These are phyloP conservation scores for Diaporthe sp. DNA, from an alignment of 2,329 filamentous ascomycete genomes.

Conservation along the genomic window DNA sequence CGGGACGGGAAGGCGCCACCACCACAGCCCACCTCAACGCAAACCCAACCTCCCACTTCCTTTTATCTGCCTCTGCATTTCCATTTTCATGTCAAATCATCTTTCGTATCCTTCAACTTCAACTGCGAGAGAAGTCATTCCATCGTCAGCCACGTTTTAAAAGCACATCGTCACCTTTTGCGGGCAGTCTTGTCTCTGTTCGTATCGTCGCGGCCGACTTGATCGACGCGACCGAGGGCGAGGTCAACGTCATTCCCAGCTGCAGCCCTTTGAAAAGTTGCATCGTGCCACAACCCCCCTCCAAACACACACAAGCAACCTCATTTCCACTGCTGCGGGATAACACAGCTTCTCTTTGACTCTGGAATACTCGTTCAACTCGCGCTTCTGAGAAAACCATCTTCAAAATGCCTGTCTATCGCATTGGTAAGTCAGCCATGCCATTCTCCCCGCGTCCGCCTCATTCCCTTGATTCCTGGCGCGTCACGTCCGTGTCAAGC, in stretches of 20 bases:
- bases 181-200: neutral
- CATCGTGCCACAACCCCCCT: slow-evolving; percentile 4
- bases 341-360: neutral
- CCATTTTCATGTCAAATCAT: neutral
- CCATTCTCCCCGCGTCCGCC: neutral
- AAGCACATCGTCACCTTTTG: neutral
- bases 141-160: neutral
- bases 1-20: slow-evolving; percentile 6
- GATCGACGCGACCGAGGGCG: slow-evolving; percentile 7
- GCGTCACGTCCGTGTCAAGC: neutral
- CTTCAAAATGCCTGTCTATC: slow-evolving; percentile 60
- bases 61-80: slow-evolving; percentile 4
- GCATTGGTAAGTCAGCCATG: slow-evolving; percentile 57
- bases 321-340: neutral
- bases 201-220: neutral
- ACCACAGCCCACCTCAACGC: neutral
- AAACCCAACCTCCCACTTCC: slow-evolving; percentile 25
- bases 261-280: slow-evolving; percentile 23
- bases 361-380: too few species aligned
- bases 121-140: neutral
- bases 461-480: neutral
- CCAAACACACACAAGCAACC: neutral
- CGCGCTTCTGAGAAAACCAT: neutral
- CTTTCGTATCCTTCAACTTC: neutral
- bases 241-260: slow-evolving; percentile 24